Evolutionary conservation across 345 rosid species (phyloP), one percentile per base, ranked within the genome.

Genomic region (Euphorbia peplus): DNA sequence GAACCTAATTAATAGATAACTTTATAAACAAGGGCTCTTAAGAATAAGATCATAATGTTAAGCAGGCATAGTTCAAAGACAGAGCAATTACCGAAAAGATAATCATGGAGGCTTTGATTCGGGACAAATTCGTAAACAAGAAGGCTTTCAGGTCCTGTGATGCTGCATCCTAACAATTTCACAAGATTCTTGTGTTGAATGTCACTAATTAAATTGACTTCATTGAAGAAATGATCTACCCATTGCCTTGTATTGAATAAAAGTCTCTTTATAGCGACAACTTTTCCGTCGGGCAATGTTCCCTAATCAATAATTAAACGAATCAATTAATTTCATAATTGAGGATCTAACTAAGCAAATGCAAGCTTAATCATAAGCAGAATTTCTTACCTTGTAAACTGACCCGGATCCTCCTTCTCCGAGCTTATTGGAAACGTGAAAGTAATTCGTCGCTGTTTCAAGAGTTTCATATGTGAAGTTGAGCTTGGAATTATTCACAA

Each of bases 401-500:
- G 92, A 86, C 51, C 98, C 96, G 5, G 95, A 89, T 71, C 95
- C 97, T 71, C 97, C 98, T 82, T 90, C 96, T 58, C 98, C 96
- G 22, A 90, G 83, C 71, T 93, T 89, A 41, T 82, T 90, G 35
- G 87, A 85, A 52, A 58, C 69, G 74, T 79, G 74, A 60, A 93
- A 93, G 84, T 90, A 93, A 84, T 81, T 67, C 0, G 97, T 84
- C 3, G 97, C 96, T 68, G 50, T 88, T 68, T 93, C 98, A 19
- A 93, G 96, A 64, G 83, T 69, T 79, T 88, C 95, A 50, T 88
- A 90, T 8, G 89, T 83, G 83, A 86, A 85, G 67, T 87, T 85
- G 50, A 89, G 85, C 80, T 83, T 84, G 69, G 97, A 89, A 68
- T 84, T 85, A 70, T 85, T 85, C 39, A 89, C 82, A n/a, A 76